Evolutionary conservation across 2,329 filamentous ascomycete genomes (phyloP).

Genomic region (Phoma sp.): DNA sequence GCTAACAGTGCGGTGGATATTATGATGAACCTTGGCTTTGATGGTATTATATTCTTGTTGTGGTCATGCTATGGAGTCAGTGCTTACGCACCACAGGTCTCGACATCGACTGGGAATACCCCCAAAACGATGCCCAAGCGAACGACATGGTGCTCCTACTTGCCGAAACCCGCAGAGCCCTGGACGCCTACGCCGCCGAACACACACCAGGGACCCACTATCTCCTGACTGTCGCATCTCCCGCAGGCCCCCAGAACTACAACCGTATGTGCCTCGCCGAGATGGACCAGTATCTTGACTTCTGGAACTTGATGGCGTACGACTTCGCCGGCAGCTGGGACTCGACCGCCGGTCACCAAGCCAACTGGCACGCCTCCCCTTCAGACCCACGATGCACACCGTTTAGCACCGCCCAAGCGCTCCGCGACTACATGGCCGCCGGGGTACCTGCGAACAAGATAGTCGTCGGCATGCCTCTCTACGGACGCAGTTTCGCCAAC

Average conservation of each 20-base stretch:
- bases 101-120: conserved; percentile 50
- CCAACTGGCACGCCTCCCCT: conserved; percentile 38
- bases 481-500: conserved; percentile 44
- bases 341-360: conserved; percentile 40
- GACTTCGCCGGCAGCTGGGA: conserved; percentile 64
- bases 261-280: conserved; percentile 50
- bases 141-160: conserved; percentile 45
- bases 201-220: conserved; percentile 51
- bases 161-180: conserved; percentile 38
- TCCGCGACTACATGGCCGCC: conserved; percentile 40
- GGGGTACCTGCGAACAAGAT: conserved; percentile 45
- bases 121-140: conserved; percentile 38
- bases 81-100: conserved; percentile 26
- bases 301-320: conserved; percentile 79
- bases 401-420: conserved; percentile 41
- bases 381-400: conserved; percentile 40
- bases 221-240: conserved; percentile 55
- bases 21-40: conserved; percentile 44
- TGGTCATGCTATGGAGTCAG: no score
- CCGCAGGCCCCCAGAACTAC: conserved; percentile 54
- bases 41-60: conserved; percentile 27
- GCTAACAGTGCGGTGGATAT: conserved; percentile 43
- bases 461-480: conserved; percentile 47
- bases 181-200: conserved; percentile 50
- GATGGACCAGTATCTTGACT: conserved; percentile 58